Base-by-base conservation (phyloP, 371 early-diverging fungal species). In the Massospora cicadina region DNA sequence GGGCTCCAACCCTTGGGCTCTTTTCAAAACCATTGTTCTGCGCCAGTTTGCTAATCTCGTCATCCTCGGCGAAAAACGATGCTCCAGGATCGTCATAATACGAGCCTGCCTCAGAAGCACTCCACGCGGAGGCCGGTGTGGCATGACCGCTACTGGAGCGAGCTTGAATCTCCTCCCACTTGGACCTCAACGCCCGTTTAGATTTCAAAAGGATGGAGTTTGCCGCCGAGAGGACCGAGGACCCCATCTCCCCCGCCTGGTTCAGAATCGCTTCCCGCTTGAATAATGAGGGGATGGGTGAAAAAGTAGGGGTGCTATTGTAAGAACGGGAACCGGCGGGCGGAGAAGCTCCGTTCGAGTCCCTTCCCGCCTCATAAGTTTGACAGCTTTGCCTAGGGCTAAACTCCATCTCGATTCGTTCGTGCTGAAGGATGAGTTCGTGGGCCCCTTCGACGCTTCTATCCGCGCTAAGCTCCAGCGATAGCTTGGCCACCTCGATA, bases 231-330 rank as follows among this genome's bases (percentile, higher is more conserved):
- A 83, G 79, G 25, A 88, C 70, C 32, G 69, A 77, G 5, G 81
- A 77, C n/a, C 89, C 86, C 43, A 89, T 67, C 61, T 83, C 85
- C 33, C 81, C 81, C 2, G 89, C 89, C n/a, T 43, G 55, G 33
- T 53, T 65, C 58, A 58, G 53, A 27, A 66, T 32, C 28, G 33
- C 61, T 0, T 60, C 65, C 60, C n/a, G 61, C 29, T 55, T 69
- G 23, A 68, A 33, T 25, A 67, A 67, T 3, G 67, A 56, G 12
- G 59, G 67, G 13, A 63, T 66, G 43, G 66, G 33, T 1, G 68
- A 54, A 0, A 63, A 65, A 32, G 67, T 68, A 33, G 56, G 60
- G 21, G 68, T 65, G 31, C 71, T 71, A 26, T 66, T 60, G 53
- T 66, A 56, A 27, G 33, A 43, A 7, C 57, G 54, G 10, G 33